Percentiles rank a stretch among this genome's conserved stretches.
Conservation (phyloP, 495 filamentous ascomycete species). For the Trichoderma reesei region DNA sequence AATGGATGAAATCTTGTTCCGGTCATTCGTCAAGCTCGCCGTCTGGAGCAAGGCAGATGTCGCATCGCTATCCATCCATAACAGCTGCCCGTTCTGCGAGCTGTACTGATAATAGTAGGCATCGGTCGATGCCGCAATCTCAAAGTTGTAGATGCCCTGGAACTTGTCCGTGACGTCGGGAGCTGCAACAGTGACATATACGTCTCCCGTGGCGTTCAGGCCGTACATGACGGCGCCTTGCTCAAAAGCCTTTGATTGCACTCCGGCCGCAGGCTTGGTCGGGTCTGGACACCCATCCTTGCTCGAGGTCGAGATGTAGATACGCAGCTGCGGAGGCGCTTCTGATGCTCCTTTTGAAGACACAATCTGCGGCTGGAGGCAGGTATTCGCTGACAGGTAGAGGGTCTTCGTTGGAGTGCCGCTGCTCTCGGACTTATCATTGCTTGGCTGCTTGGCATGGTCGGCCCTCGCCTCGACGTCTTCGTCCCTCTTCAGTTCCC, state of each 20-base stretch:
- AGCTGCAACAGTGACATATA: constrained; percentile 69
- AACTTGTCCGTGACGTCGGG: constrained; percentile 41
- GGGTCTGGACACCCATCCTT: constrained; percentile 37
- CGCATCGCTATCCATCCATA: constrained; percentile 71
- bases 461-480: constrained; percentile 13
- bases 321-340: constrained; percentile 57
- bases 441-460: not conserved
- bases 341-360: constrained; percentile 23
- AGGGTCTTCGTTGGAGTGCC: constrained; percentile 35
- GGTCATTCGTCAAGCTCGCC: constrained; percentile 46
- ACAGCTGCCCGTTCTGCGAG: constrained; percentile 40
- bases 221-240: constrained; percentile 55
- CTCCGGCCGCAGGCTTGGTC: constrained; percentile 31
- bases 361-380: constrained; percentile 54
- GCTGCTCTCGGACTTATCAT: constrained; percentile 20
- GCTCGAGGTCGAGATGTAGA: constrained; percentile 63
- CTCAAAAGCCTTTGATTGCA: constrained; percentile 19
- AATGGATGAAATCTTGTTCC: constrained; percentile 38
- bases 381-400: constrained; percentile 75
- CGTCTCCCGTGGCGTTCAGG: constrained; percentile 43
- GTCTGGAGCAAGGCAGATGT: constrained; percentile 69
- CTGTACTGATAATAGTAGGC: constrained; percentile 53
- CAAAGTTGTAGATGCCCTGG: constrained; percentile 56
- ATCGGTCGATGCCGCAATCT: constrained; percentile 77
- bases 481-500: constrained; percentile 4